Conservation (phyloP, 2,329 filamentous ascomycete genomes). For the Knufia petricola region DNA sequence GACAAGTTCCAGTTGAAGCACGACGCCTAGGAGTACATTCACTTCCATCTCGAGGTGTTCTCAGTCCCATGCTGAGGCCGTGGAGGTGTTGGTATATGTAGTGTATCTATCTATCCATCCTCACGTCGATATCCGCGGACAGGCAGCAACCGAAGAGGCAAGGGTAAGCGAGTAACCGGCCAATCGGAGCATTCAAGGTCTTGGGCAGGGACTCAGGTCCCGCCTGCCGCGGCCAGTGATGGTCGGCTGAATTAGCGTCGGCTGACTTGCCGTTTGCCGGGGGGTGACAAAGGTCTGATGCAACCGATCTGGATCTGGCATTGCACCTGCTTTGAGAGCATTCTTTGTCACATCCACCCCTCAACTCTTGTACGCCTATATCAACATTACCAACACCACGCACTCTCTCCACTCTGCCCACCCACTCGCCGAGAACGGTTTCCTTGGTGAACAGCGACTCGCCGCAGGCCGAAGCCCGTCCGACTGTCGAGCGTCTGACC, state of each 20-base stretch:
- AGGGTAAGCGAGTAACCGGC: too few species aligned
- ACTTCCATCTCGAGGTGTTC: background rate
- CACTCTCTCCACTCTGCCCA: background rate
- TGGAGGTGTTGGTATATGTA: too few species aligned
- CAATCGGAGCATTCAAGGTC: too few species aligned
- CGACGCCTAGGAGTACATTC: background rate
- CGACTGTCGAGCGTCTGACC: too few species aligned
- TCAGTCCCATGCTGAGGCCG: too few species aligned
- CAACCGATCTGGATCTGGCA: too few species aligned
- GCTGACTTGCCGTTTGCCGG: too few species aligned
- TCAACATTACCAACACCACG: background rate
- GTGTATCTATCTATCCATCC: too few species aligned
- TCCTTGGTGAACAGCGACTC: background rate
- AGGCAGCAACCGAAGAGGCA: background rate
- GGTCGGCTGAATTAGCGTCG: background rate
- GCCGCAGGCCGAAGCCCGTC: background rate
- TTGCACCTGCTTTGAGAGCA: background rate
- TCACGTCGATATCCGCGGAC: background rate
- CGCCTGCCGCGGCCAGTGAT: background rate
- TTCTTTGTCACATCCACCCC: conserved; percentile 2
- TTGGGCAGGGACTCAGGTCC: too few species aligned
- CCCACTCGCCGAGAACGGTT: background rate
- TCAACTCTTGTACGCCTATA: background rate
- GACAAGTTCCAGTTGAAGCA: conserved; percentile 10
- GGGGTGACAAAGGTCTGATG: too few species aligned